Percentiles rank a stretch among this genome's conserved stretches.
phyloP scores from a whole-genome alignment of 352 stramenopile species.

The Peronospora belbahrii region DNA sequence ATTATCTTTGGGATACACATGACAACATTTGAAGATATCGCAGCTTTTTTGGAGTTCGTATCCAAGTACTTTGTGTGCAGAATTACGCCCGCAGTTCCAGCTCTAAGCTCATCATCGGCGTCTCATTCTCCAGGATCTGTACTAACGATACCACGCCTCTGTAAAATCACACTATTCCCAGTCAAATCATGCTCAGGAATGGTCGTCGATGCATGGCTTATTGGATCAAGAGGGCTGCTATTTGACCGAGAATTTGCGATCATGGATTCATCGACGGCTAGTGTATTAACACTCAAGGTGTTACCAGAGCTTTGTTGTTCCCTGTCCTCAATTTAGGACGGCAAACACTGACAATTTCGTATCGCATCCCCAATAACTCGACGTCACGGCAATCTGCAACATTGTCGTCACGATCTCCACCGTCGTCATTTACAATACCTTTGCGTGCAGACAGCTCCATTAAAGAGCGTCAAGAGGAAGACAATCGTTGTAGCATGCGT shows the following conservation, averaged over 20 bases:
- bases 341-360: slow-evolving; percentile 51
- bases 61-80: slow-evolving; percentile 54
- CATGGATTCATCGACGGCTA: slow-evolving; percentile 40
- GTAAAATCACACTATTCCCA: slow-evolving; percentile 59
- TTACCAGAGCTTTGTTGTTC: slow-evolving; percentile 47
- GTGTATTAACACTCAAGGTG: slow-evolving; percentile 52
- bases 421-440: slow-evolving; percentile 31
- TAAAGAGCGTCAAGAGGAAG: slow-evolving; percentile 13
- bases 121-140: not conserved
- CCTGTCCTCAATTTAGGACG: slow-evolving; percentile 50
- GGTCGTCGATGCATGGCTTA: slow-evolving; percentile 43
- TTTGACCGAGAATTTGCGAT: slow-evolving; percentile 77
- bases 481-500: slow-evolving; percentile 28
- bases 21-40: slow-evolving; percentile 61
- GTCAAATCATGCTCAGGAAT: slow-evolving; percentile 75
- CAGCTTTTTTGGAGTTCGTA: slow-evolving; percentile 41
- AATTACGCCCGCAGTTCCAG: slow-evolving; percentile 2
- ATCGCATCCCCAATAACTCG: slow-evolving; percentile 1
- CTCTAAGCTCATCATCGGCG: not conserved
- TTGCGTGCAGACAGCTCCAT: slow-evolving; percentile 17
- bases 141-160: slow-evolving; percentile 18
- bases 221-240: slow-evolving; percentile 49
- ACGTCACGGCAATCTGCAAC: slow-evolving; percentile 1
- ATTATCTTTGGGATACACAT: slow-evolving; percentile 74
- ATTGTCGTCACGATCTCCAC: not conserved